Percentiles rank a stretch among this genome's conserved stretches.
Evolutionary conservation across 176 grass and related monocot species (phyloP).

Genomic region (Dactylis glomerata): DNA sequence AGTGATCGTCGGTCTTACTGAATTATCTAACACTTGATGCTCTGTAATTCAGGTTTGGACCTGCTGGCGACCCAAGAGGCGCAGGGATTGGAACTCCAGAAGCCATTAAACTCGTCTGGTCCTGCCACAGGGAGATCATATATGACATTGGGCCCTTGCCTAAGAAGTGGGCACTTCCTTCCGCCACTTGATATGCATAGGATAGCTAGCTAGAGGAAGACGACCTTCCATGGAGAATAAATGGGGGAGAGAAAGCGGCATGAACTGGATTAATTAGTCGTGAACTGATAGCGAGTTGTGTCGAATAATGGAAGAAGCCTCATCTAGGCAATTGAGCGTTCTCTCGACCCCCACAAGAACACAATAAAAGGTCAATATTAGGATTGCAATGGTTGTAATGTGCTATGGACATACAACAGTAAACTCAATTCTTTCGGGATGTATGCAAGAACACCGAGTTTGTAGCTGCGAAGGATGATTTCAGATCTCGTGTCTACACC

Average conservation of each 20-base stretch:
- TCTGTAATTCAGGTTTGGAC: constrained; percentile 69
- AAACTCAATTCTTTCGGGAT: neutral
- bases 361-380: neutral
- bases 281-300: neutral
- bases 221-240: neutral
- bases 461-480: neutral
- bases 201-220: neutral
- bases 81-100: constrained; percentile 96
- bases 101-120: constrained; percentile 97
- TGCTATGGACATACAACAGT: neutral
- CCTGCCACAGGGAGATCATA: constrained; percentile 96
- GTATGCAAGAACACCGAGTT: neutral
- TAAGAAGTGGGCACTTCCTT: constrained; percentile 58
- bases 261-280: neutral
- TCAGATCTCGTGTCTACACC: neutral
- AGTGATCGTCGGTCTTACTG: neutral
- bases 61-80: constrained; percentile 85
- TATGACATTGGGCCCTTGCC: constrained; percentile 69
- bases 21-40: neutral
- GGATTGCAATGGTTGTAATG: neutral
- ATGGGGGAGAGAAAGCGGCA: neutral
- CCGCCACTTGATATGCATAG: constrained; percentile 42
- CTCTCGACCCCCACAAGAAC: neutral
- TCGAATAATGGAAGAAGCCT: constrained; percentile 27
- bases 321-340: neutral